These are phyloP conservation scores for Pythium insidiosum DNA, from an alignment of 352 stramenopile genomes.

Conservation along the genomic window DNA sequence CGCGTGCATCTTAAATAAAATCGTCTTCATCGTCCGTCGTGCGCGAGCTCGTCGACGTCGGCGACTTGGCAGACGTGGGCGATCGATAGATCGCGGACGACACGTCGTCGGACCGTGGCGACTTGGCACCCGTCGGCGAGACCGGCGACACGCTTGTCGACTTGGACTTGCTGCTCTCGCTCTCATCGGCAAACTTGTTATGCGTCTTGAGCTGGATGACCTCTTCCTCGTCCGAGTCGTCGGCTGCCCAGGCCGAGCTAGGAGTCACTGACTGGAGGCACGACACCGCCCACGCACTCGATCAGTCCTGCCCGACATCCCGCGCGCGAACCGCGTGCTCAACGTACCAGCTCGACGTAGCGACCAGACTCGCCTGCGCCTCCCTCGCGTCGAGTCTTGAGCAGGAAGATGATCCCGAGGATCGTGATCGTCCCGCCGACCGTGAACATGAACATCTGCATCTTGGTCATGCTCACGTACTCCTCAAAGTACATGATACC, in stretches of 20 bases:
- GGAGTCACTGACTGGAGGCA: constrained; percentile 53
- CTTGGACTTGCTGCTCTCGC: no score
- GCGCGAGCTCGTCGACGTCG: constrained; percentile 14
- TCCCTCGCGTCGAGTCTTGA: constrained; percentile 43
- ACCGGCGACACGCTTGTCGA: not conserved
- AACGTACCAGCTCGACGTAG: constrained; percentile 70
- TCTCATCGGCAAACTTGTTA: constrained; percentile 15
- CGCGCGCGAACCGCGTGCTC: no score
- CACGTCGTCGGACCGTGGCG: constrained; percentile 25
- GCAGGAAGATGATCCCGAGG: constrained; percentile 60
- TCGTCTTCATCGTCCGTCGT: constrained; percentile 44
- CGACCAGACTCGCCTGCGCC: constrained; percentile 18
- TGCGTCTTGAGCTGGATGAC: constrained; percentile 47
- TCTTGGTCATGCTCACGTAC: constrained; percentile 74
- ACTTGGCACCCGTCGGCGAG: constrained; percentile 18
- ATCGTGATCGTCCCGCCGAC: constrained; percentile 72
- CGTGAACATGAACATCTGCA: constrained; percentile 78
- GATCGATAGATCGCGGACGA: constrained; percentile 35
- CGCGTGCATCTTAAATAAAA: constrained; percentile 47
- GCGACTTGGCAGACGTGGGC: constrained; percentile 12
- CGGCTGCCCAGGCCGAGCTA: constrained; percentile 65
- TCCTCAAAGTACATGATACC: constrained; percentile 92
- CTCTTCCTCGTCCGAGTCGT: constrained; percentile 83
- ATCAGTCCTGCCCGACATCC: no score
- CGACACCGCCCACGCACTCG: constrained; percentile 1